Base-by-base conservation (phyloP, 768 basidiomycete species). In the Amanita inopinata region DNA sequence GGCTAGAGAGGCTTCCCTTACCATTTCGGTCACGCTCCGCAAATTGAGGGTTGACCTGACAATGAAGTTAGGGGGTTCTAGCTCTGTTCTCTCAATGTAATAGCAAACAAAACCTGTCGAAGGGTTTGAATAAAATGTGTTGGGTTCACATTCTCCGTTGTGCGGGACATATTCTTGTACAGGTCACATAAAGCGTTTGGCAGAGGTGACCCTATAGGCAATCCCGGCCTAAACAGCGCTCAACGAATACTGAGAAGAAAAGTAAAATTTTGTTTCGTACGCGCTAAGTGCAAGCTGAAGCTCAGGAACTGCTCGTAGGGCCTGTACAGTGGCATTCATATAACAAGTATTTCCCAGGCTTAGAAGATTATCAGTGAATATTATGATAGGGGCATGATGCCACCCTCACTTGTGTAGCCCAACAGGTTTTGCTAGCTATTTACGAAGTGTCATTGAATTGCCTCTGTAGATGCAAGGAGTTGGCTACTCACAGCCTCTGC, bases 261-360 rank as follows among this genome's bases (percentile, higher is more conserved):
- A 37, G 27, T 3, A 18, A 36, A 33, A 24, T 31, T n/a, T 17
- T 4, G 20, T n/a, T 18, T 60, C 75, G 50, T 56, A 83, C 76
- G 63, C 61, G 53, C 60, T 60, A 15, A 97, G 69, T 0, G 88
- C 85, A 1, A 69, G 57, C 54, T 85, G 82, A 3, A 99, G 73
- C 52, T 96, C 91, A 2, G 93, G 92, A 38, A 99, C 83, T 3
- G 87, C 80, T 17, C 90, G 84, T 48, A 99, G 73, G n/a, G 86
- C 82, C 65, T 99, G 96, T 1, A 98, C 68, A 1, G 88, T 90
- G 1, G 96, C 80, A 57, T 94, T 98, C 83, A 97, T 90, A 64
- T 99, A 99, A 55, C 94, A 97, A 0, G 93, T 97, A 57, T 97
- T 97, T 25, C 94, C 92, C 27, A 93, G 65, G 54, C 76, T 78